Percentiles rank a stretch among this genome's conserved stretches.
phyloP scores from a whole-genome alignment of 2,329 filamentous ascomycete species.

The Beauveria sp. region DNA sequence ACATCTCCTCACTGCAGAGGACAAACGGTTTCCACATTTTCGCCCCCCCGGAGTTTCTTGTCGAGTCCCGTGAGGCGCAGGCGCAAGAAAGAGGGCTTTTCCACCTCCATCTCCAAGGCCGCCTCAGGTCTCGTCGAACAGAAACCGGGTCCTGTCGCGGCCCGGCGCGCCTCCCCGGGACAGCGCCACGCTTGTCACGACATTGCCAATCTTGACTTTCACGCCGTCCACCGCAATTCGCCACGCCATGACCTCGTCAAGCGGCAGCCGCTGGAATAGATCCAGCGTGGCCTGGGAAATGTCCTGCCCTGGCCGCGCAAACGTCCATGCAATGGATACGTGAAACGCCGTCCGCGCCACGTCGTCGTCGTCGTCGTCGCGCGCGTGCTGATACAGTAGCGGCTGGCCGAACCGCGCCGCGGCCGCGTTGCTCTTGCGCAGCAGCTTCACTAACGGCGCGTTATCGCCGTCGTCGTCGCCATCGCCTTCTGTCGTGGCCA shows the following conservation, averaged over 20 bases:
- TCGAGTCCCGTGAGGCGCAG: background rate
- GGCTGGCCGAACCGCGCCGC: constrained; percentile 58
- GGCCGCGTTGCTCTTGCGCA: constrained; percentile 59
- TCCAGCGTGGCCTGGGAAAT: constrained; percentile 20
- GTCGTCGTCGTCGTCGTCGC: constrained; percentile 13
- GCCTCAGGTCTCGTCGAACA: constrained; percentile 10
- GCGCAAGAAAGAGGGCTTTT: background rate
- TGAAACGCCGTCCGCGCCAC: constrained; percentile 56
- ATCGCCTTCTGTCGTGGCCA: constrained; percentile 29
- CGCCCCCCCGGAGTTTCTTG: background rate
- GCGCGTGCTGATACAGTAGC: constrained; percentile 51
- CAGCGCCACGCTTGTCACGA: constrained; percentile 46
- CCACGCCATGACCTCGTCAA: constrained; percentile 30
- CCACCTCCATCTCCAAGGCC: background rate
- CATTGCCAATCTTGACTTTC: constrained; percentile 70
- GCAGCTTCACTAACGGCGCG: constrained; percentile 52
- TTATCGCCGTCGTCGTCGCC: constrained; percentile 24
- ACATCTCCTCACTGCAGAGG: background rate
- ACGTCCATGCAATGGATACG: constrained; percentile 81
- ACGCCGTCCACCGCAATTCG: constrained; percentile 50
- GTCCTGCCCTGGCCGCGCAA: constrained; percentile 44
- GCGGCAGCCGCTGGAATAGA: constrained; percentile 19
- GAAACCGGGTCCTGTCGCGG: constrained; percentile 11
- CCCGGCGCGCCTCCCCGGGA: constrained; percentile 1
- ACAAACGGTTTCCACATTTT: background rate